Conservation (phyloP, 192 early-diverging fungal species). For the Coemansia sp. region DNA sequence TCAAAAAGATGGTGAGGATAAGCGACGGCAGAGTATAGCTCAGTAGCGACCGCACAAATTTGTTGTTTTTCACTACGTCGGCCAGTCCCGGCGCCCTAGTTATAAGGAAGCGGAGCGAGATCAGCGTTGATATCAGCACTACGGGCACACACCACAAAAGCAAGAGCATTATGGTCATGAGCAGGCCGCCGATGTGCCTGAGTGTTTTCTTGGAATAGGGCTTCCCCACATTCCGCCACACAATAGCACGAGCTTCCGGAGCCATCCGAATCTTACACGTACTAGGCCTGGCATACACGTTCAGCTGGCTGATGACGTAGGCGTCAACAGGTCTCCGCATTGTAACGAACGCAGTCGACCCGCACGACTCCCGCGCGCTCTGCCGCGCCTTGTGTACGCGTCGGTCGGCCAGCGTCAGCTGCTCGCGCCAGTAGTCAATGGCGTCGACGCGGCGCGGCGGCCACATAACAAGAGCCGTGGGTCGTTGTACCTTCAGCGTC, state of each 20-base stretch:
- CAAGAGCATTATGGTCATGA: constrained; percentile 64
- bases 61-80: constrained; percentile 59
- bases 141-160: constrained; percentile 79
- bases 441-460: constrained; percentile 54
- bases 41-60: constrained; percentile 64
- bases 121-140: constrained; percentile 66
- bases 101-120: constrained; percentile 65
- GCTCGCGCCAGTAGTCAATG: constrained; percentile 63
- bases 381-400: constrained; percentile 41
- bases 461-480: background rate
- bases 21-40: constrained; percentile 73
- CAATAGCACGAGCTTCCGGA: constrained; percentile 74
- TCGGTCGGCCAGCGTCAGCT: constrained; percentile 60
- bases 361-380: background rate
- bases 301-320: constrained; percentile 65
- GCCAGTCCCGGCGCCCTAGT: constrained; percentile 64
- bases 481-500: background rate
- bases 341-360: constrained; percentile 74
- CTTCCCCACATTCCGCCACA: constrained; percentile 68
- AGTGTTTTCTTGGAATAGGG: constrained; percentile 60
- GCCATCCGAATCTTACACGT: constrained; percentile 63
- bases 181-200: constrained; percentile 60
- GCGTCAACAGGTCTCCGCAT: constrained; percentile 69
- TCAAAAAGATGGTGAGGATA: constrained; percentile 71
- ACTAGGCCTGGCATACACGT: constrained; percentile 65